Evolutionary conservation across 768 basidiomycete species (phyloP), one percentile per base, ranked within the genome.

Genomic region (Kwoniella heveanensis): DNA sequence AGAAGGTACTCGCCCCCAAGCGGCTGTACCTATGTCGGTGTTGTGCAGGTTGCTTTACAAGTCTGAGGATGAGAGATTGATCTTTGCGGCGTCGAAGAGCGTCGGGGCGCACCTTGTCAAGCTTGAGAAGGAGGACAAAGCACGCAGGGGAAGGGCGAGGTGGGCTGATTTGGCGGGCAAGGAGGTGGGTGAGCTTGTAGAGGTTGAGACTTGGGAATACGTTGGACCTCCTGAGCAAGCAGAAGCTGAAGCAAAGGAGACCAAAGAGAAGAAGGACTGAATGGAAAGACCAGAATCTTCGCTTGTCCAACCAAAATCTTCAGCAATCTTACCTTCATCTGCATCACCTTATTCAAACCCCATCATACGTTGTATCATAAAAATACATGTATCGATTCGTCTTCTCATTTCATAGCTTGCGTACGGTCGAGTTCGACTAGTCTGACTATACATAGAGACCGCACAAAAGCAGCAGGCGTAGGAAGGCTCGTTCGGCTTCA

Each of bases 111-210:
- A 74, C 37, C 54, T 77, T 27, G 57, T 63, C 56, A 74, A 77
- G 29, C 47, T 77, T n/a, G 67, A 67, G 49, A 51, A 64, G 25
- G 76, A 77, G 24, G 63, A 63, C 8, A 73, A 73, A 37, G 70
- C 70, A 15, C 58, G 36, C 22, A 61, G 54, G 50, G 51, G 26
- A 6, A 64, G 25, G 32, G 67, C 65, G 15, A 57, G 50, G 27
- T 37, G 69, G 60, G 59, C 66, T 3, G 66, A 63, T 49, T 55
- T 76, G 19, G 27, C 64, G 25, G 66, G 57, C 8, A 54, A 59
- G 25, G 59, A 57, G 22, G 60, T 66, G 1, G 57, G 70, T 12
- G 62, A 69, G 21, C 47, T 57, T 1, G 70, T 66, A 32, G 68
- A 60, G 36, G 22, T 54, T 53, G 68, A 73, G 8, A 68, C 59